Conservation (phyloP, 768 basidiomycete genomes). For the Chlorophyllum brunneum region DNA sequence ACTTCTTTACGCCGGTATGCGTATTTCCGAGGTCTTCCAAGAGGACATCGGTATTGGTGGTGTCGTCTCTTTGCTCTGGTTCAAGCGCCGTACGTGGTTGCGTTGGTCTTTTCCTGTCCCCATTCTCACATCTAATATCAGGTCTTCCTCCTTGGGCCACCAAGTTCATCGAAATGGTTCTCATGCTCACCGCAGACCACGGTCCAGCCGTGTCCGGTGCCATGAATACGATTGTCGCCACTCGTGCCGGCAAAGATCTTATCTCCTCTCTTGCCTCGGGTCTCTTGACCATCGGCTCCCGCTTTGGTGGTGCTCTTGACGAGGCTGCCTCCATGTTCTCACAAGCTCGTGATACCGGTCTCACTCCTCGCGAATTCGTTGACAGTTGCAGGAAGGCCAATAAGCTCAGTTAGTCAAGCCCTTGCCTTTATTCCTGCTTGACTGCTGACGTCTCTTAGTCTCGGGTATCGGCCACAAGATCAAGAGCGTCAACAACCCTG, state of each 20-base stretch:
- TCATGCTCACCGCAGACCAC: conserved; percentile 99
- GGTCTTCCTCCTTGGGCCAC: conserved; percentile 86
- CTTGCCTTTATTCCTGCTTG: background rate
- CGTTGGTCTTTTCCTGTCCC: background rate
- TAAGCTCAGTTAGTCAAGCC: conserved; percentile 71
- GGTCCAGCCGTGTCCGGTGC: conserved; percentile 97
- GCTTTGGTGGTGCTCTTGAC: conserved; percentile 98
- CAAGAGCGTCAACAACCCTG: conserved; percentile 97
- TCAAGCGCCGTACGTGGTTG: conserved; percentile 72
- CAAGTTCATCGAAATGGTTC: conserved; percentile 99
- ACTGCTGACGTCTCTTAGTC: conserved; percentile 41
- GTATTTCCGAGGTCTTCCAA: conserved; percentile 98
- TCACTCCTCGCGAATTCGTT: conserved; percentile 98
- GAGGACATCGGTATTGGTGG: conserved; percentile 96
- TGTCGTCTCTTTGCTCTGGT: conserved; percentile 95
- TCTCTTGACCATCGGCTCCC: conserved; percentile 95
- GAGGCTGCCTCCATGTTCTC: conserved; percentile 98
- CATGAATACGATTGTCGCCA: conserved; percentile 99
- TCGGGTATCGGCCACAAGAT: conserved; percentile 99
- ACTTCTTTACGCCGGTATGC: conserved; percentile 97
- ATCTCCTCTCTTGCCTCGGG: conserved; percentile 96
- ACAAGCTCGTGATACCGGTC: conserved; percentile 81
- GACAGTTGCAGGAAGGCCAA: conserved; percentile 90
- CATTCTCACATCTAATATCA: conserved; percentile 14
- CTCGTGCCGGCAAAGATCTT: conserved; percentile 98